Conservation (phyloP, 2,329 filamentous ascomycete genomes). For the Aspergillus viridinutans region DNA sequence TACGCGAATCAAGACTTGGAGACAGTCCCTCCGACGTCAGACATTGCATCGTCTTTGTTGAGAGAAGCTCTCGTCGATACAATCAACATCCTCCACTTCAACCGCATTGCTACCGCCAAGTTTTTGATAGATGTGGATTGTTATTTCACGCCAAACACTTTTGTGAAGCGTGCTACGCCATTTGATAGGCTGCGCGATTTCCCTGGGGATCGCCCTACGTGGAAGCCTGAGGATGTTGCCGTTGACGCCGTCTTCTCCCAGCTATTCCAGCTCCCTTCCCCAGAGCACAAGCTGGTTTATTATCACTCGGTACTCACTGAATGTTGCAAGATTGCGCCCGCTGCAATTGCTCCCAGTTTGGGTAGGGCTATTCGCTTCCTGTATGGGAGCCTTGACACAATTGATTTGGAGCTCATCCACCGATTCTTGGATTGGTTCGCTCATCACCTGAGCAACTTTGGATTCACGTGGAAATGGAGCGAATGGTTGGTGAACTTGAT, state of each 20-base stretch:
- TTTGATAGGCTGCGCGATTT: constrained; percentile 79
- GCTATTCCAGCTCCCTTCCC: constrained; percentile 76
- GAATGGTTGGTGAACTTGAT: constrained; percentile 64
- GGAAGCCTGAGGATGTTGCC: constrained; percentile 96
- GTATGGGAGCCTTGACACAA: constrained; percentile 73
- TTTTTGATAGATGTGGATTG: constrained; percentile 92
- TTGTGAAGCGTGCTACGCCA: constrained; percentile 86
- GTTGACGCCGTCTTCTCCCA: constrained; percentile 98
- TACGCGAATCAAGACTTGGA: constrained; percentile 82
- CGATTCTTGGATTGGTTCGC: constrained; percentile 97
- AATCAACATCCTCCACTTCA: constrained; percentile 90
- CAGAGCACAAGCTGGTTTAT: constrained; percentile 93
- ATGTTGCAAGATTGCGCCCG: constrained; percentile 90
- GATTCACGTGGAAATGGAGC: constrained; percentile 98
- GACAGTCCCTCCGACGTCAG: constrained; percentile 73
- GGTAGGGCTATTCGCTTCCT: constrained; percentile 89
- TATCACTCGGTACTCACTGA: constrained; percentile 95
- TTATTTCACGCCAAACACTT: constrained; percentile 85
- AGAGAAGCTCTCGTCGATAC: constrained; percentile 85
- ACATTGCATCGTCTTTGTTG: constrained; percentile 76
- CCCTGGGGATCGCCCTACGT: constrained; percentile 65
- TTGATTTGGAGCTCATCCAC: constrained; percentile 82
- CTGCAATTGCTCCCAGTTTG: constrained; percentile 90
- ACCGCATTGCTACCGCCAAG: constrained; percentile 79
- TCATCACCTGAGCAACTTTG: constrained; percentile 97